Percentiles rank a stretch among this genome's conserved stretches.
Conservation (phyloP, 2,329 filamentous ascomycete species). For the Botrytis squamosa region DNA sequence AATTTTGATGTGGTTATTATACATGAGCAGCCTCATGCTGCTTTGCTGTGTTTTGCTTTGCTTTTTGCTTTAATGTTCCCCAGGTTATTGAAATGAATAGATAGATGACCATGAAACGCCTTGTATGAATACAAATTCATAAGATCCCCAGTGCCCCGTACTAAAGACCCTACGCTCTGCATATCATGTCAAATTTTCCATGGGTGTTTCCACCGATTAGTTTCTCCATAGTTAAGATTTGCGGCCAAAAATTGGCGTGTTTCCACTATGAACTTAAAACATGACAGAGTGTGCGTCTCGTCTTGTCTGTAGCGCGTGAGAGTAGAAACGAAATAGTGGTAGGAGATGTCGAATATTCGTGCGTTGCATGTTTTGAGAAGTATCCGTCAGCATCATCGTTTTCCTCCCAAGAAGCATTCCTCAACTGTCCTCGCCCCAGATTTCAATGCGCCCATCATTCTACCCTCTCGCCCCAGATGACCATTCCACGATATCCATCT, state of each 20-base stretch:
- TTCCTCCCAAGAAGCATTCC: neutral
- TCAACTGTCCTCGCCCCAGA: neutral
- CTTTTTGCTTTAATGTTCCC: neutral
- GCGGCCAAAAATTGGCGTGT: neutral
- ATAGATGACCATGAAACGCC: slow-evolving; percentile 22
- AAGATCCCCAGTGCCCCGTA: neutral
- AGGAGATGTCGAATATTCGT: neutral
- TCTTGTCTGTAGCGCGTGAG: neutral
- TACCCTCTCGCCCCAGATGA: neutral
- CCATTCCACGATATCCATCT: neutral
- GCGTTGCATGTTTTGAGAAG: neutral
- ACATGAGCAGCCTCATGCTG: neutral
- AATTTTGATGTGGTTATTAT: slow-evolving; percentile 3
- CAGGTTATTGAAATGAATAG: slow-evolving; percentile 4
- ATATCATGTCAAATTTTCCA: neutral
- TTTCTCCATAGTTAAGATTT: neutral
- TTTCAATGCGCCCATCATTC: neutral
- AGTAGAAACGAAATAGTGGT: neutral
- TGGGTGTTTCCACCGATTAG: neutral
- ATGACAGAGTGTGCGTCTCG: neutral
- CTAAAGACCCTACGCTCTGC: neutral
- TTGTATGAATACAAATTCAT: slow-evolving; percentile 11
- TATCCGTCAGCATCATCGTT: neutral
- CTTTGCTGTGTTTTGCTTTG: neutral
- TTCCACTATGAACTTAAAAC: neutral